These are phyloP conservation scores for Chamaecrista fasciculata DNA, from an alignment of 306 rosid species.

Conservation along the genomic window DNA sequence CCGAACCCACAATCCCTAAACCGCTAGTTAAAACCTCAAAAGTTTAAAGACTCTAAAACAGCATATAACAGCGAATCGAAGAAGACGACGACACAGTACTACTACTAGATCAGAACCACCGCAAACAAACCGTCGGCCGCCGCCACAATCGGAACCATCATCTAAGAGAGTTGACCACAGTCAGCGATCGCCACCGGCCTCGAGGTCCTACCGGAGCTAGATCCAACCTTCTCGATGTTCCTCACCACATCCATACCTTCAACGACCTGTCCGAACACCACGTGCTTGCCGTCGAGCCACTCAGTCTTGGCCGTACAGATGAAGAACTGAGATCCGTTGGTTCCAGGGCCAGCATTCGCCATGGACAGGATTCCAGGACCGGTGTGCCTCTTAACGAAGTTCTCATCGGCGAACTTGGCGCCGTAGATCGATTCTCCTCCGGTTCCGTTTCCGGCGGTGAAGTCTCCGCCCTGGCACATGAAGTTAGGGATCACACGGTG, in stretches of 20 bases:
- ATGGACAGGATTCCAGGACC: constrained; percentile 85
- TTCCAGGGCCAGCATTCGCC: constrained; percentile 93
- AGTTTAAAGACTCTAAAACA: background rate
- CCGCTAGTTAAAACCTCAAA: background rate
- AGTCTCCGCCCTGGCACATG: constrained; percentile 99
- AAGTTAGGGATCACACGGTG: constrained; percentile 93
- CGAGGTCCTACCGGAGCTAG: constrained; percentile 54
- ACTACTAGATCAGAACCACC: constrained; percentile 35
- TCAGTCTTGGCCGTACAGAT: constrained; percentile 74
- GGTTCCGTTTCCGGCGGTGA: constrained; percentile 93
- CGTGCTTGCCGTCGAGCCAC: constrained; percentile 96
- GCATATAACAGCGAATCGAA: constrained; percentile 4
- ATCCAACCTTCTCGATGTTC: constrained; percentile 74
- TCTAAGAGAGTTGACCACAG: constrained; percentile 85
- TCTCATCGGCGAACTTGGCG: constrained; percentile 84
- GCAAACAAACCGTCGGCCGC: background rate
- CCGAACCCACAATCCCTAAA: constrained; percentile 25
- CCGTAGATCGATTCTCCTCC: constrained; percentile 98
- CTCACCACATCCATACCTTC: constrained; percentile 61
- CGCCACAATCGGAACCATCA: constrained; percentile 13
- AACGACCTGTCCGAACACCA: constrained; percentile 71
- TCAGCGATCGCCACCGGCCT: constrained; percentile 65
- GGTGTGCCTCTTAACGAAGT: constrained; percentile 86
- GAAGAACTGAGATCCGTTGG: constrained; percentile 98
- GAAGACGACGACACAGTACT: constrained; percentile 11